Percentiles rank a stretch among this genome's conserved stretches.
These are phyloP conservation scores for Chaetomium sp. DNA, from an alignment of 2,329 filamentous ascomycete genomes.

Conservation along the genomic window DNA sequence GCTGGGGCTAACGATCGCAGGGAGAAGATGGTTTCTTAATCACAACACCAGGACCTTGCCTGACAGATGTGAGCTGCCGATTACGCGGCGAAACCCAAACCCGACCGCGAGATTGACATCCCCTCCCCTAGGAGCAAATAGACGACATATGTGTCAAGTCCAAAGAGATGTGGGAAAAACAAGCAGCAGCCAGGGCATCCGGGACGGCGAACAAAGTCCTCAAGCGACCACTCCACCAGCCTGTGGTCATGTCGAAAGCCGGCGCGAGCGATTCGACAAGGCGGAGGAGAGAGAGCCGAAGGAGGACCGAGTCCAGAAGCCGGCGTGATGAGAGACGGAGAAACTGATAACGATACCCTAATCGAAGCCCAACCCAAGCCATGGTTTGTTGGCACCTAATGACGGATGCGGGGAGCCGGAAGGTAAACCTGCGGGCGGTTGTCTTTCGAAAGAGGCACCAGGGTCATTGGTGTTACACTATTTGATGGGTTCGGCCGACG, in stretches of 20 bases:
- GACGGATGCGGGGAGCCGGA: conserved; percentile 25
- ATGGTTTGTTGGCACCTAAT: conserved; percentile 28
- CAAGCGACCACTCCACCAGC: conserved; percentile 60
- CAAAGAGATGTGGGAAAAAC: conserved; percentile 59
- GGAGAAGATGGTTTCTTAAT: conserved; percentile 65
- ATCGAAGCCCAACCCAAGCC: conserved; percentile 7
- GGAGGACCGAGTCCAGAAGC: conserved; percentile 38
- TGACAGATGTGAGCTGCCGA: conserved; percentile 57
- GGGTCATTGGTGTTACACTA: conserved; percentile 23
- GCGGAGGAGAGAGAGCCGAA: conserved; percentile 42
- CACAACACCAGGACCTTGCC: conserved; percentile 57
- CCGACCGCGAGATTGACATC: conserved; percentile 32
- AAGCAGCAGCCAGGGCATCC: conserved; percentile 53
- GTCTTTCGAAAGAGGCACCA: conserved; percentile 21
- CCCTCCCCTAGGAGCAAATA: conserved; percentile 58
- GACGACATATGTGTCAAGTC: conserved; percentile 64
- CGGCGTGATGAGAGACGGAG: conserved; percentile 36
- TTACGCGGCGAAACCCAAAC: conserved; percentile 1
- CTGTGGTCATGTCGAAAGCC: conserved; percentile 53
- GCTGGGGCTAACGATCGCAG: conserved; percentile 39
- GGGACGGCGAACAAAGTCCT: conserved; percentile 52
- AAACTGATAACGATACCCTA: conserved; percentile 29
- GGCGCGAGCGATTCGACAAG: conserved; percentile 41
- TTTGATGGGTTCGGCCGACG: conserved; percentile 21
- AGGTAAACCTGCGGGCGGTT: conserved; percentile 20